phyloP scores from a whole-genome alignment of 257 asterid genomes.

The Nicotiana otophora region DNA sequence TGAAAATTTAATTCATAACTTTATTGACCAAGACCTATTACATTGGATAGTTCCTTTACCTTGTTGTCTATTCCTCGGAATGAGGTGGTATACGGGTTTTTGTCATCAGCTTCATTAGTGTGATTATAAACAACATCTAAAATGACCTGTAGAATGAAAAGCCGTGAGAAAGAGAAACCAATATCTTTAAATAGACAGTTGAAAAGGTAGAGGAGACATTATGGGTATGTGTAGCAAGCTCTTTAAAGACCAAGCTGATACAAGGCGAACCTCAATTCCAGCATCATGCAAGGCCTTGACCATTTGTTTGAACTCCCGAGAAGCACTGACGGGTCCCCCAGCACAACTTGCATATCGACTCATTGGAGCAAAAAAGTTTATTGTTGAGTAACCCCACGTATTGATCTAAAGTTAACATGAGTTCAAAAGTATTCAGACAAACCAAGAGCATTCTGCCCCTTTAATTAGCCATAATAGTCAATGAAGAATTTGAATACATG shows the following conservation, averaged over 20 bases:
- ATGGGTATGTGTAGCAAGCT: not conserved
- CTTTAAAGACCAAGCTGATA: conserved; percentile 14
- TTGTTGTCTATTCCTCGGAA: conserved; percentile 99
- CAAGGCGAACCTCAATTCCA: conserved; percentile 76
- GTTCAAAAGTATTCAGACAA: conserved; percentile 15
- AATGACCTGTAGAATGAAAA: conserved; percentile 60
- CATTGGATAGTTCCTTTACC: conserved; percentile 39
- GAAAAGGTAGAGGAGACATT: conserved; percentile 6
- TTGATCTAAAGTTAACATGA: conserved; percentile 50
- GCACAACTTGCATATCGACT: conserved; percentile 94
- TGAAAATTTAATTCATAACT: not conserved
- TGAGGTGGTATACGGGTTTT: conserved; percentile 83
- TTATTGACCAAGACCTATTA: not conserved
- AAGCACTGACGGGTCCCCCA: conserved; percentile 82
- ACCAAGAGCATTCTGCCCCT: conserved; percentile 7
- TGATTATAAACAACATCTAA: conserved; percentile 96
- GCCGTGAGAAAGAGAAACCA: not conserved
- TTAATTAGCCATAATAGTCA: not conserved
- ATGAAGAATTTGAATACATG: not conserved
- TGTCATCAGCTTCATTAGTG: conserved; percentile 92
- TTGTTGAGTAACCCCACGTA: conserved; percentile 97
- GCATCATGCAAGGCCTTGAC: conserved; percentile 91
- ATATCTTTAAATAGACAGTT: not conserved
- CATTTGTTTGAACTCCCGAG: conserved; percentile 80
- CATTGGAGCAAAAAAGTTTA: conserved; percentile 97